Evolutionary conservation across 441 rosid species (phyloP).

Genomic region (Croton laevigatus): DNA sequence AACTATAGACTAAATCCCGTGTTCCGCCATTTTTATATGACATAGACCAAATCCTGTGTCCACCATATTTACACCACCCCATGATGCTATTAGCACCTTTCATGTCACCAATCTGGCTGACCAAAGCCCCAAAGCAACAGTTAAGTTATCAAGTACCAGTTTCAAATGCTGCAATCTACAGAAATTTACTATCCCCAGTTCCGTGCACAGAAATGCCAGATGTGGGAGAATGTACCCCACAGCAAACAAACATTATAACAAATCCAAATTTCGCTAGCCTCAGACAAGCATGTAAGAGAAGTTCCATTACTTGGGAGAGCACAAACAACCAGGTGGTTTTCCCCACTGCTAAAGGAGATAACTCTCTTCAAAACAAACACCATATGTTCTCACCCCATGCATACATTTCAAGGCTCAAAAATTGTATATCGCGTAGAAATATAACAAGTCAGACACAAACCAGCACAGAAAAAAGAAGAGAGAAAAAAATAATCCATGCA

Average conservation of each 20-base stretch:
- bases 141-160: not conserved
- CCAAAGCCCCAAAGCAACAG: not conserved
- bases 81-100: not conserved
- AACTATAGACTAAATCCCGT: not conserved
- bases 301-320: not conserved
- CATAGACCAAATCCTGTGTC: not conserved
- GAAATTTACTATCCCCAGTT: not conserved
- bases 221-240: not conserved
- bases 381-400: not conserved
- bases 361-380: constrained; percentile 7
- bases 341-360: not conserved
- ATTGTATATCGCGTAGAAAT: no score
- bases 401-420: constrained; percentile 9
- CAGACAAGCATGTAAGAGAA: not conserved
- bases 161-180: constrained; percentile 2
- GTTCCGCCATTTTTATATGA: not conserved
- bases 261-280: not conserved
- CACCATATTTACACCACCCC: not conserved
- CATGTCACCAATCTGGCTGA: not conserved
- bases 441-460: constrained; percentile 1
- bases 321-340: not conserved
- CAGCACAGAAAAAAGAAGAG: not conserved
- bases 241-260: constrained; percentile 2
- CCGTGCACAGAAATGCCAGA: not conserved
- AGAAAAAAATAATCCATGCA: not conserved